These are phyloP conservation scores for Austroboletus eburneus DNA, from an alignment of 768 basidiomycete species.

Conservation along the genomic window DNA sequence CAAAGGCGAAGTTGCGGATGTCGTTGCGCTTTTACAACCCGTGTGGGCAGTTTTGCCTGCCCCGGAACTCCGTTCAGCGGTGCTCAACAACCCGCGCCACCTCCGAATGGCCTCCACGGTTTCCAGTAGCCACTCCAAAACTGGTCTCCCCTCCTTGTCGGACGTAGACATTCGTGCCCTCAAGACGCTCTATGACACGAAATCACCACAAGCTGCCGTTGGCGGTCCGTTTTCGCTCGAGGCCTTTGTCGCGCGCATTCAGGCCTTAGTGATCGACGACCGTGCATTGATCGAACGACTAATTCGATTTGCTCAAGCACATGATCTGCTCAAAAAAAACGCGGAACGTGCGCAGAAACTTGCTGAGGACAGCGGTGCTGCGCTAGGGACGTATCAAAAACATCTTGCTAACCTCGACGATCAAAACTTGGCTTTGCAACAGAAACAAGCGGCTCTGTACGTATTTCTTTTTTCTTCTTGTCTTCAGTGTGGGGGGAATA, in stretches of 20 bases:
- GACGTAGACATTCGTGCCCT: slow-evolving; percentile 85
- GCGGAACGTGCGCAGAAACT: slow-evolving; percentile 90
- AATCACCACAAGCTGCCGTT: slow-evolving; percentile 29
- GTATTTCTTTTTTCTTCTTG: slow-evolving; percentile 17
- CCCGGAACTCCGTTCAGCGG: slow-evolving; percentile 73
- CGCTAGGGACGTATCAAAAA: slow-evolving; percentile 87
- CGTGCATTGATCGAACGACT: slow-evolving; percentile 79
- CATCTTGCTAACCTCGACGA: slow-evolving; percentile 81
- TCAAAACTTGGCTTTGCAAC: slow-evolving; percentile 51
- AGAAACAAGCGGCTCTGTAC: slow-evolving; percentile 56
- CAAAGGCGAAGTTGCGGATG: slow-evolving; percentile 46
- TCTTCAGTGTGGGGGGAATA: neutral
- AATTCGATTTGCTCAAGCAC: slow-evolving; percentile 81
- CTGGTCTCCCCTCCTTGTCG: slow-evolving; percentile 53
- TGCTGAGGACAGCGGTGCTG: slow-evolving; percentile 73
- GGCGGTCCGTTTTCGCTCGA: slow-evolving; percentile 58
- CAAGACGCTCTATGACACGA: slow-evolving; percentile 68
- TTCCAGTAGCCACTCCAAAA: slow-evolving; percentile 28
- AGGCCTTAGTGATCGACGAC: slow-evolving; percentile 80
- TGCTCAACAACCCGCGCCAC: slow-evolving; percentile 45
- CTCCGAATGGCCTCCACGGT: slow-evolving; percentile 47
- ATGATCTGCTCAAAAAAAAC: slow-evolving; percentile 88
- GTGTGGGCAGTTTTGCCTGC: slow-evolving; percentile 84
- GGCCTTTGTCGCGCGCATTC: slow-evolving; percentile 72
- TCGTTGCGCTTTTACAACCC: slow-evolving; percentile 61